Conservation (phyloP, 306 rosid species). For the Cucurbita ficifolia region DNA sequence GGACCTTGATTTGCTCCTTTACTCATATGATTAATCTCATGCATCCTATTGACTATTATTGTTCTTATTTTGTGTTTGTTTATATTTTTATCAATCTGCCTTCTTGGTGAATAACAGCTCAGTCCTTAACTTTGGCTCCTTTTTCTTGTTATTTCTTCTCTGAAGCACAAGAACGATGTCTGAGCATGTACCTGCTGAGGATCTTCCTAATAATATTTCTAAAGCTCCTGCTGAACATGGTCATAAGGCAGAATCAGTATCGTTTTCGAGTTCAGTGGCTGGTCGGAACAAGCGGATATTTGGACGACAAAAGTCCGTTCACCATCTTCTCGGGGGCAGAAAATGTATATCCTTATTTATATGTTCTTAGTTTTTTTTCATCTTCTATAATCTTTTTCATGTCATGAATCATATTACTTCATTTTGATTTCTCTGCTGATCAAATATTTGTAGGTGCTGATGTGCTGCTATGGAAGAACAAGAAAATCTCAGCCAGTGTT, state of each 20-base stretch:
- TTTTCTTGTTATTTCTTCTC: not conserved
- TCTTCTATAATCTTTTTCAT: not conserved
- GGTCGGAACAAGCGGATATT: slow-evolving; percentile 46
- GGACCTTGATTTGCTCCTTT: not conserved
- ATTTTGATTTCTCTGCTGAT: not conserved
- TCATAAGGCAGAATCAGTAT: slow-evolving; percentile 27
- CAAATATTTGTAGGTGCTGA: slow-evolving; percentile 63
- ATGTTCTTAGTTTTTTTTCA: not conserved
- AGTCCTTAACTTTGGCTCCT: not conserved
- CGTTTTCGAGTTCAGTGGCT: slow-evolving; percentile 31
- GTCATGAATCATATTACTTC: slow-evolving; percentile 2
- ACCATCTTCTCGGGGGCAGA: slow-evolving; percentile 83
- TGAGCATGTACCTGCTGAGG: slow-evolving; percentile 44
- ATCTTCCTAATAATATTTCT: slow-evolving; percentile 31
- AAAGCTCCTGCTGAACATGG: slow-evolving; percentile 36
- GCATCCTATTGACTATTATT: not conserved
- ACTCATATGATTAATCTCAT: not conserved
- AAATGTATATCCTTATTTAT: slow-evolving; percentile 33
- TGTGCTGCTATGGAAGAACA: slow-evolving; percentile 93
- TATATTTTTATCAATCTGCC: not conserved
- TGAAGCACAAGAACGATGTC: slow-evolving; percentile 40
- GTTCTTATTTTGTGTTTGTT: not conserved
- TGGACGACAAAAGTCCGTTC: slow-evolving; percentile 74
- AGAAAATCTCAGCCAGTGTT: slow-evolving; percentile 77
- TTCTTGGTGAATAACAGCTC: not conserved